Base-by-base conservation (phyloP, 176 grass and related monocot species). In the Aegilops sharonensis region DNA sequence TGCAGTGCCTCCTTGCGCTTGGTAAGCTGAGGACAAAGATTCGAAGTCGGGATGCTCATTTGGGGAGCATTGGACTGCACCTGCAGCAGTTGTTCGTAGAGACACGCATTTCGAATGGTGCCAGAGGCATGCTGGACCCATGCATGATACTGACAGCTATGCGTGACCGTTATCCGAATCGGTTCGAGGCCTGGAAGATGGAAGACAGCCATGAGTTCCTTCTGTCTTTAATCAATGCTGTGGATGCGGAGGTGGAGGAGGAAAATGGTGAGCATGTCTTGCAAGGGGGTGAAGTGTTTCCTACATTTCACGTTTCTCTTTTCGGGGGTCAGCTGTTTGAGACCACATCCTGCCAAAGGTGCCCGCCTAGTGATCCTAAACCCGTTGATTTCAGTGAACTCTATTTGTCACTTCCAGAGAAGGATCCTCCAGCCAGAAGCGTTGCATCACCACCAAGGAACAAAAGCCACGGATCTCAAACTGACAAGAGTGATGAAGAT, bases 1-100 rank as follows among this genome's bases (percentile, higher is more conserved):
- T 98, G 81, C 96, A 98, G 89, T 95, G 94, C 85, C 88, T 98
- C 73, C 88, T 98, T 64, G 84, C 77, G 21, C 89, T 98, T 70
- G 75, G 90, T 68, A 89, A 72, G 31, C 65, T 95, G 75, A 82
- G 88, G 36, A 48, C 68, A 42, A 77, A 50, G 45, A 89, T 98
- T 81, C 15, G 92, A 13, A 75, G 23, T 8, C 86, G 79, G 9
- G 80, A 91, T 83, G 68, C 25, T 64, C 81, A 81, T 17, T 68
- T 4, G 4, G 90, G 92, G 10, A 9, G 59, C 6, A 69, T 98
- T 29, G 87, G 88, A 8, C 35, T 63, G 84, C 67, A 77, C 7
- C 79, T 98, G 61, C 82, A 45, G 88, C 83, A 90, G 60, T 75
- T 95, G 60, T 95, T 95, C 39, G 9, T 60, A 60, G 87, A 90